Evolutionary conservation across 176 grass and related monocot species (phyloP), one percentile per base, ranked within the genome.

Genomic region (Secale cereale): DNA sequence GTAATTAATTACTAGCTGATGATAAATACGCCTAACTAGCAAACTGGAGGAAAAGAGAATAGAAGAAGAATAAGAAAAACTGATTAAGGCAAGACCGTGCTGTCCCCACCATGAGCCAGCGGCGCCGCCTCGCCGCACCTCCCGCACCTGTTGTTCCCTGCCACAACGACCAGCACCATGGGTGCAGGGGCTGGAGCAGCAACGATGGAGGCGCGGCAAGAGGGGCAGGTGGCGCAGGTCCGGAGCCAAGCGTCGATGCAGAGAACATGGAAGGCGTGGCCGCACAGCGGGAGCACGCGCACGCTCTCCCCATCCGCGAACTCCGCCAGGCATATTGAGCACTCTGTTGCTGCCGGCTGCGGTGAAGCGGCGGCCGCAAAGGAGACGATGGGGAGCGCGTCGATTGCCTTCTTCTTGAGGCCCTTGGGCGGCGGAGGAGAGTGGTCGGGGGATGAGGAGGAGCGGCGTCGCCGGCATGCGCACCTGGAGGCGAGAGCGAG

Each of bases 221-320:
- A 92, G 4, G 91, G 91, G 80, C 91, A 92, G 3, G 80, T 76
- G 25, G 87, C 80, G 30, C 74, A 62, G 2, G 84, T 37, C 17
- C 86, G 90, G 32, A 94, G 81, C 92, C 92, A 94, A 59, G 77
- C 89, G 82, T 94, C 90, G 59, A 94, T 61, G 50, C 92, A 94
- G 13, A 32, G 39, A 1, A 68, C 87, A 50, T 94, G 92, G 83
- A 94, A 94, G 36, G 27, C 37, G 12, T 94, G 92, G 48, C 85
- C 83, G 54, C 92, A 94, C 28, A 64, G 77, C 48, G 90, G 90
- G 78, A 94, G 82, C 65, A 86, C 87, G 43, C 87, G 85, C 22
- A 94, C 31, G 3, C 26, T 4, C 32, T 92, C 91, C 25, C 91
- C 87, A 1, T 80, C 84, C 2, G 54, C 70, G 82, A 89, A 90